Conservation (phyloP, 164 flowering plant genomes). For the Protea cynaroides region DNA sequence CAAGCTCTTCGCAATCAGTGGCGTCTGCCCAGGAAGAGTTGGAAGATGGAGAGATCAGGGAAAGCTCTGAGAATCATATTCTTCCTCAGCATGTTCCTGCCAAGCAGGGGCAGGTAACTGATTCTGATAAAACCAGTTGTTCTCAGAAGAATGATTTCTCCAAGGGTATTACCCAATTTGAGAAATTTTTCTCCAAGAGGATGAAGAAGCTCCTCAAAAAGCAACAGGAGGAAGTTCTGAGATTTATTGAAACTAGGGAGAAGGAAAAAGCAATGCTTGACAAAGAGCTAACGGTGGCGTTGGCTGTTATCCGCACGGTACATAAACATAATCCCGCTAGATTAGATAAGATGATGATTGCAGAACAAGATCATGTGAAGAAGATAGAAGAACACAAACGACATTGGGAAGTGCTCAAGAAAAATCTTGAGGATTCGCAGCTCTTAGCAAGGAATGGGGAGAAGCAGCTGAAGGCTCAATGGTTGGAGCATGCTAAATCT, state of each 20-base stretch:
- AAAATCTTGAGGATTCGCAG: conserved; percentile 35
- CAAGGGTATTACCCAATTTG: conserved; percentile 17
- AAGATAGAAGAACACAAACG: conserved; percentile 32
- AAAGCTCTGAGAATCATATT: conserved; percentile 4
- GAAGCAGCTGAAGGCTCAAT: conserved; percentile 18
- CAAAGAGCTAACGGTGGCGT: conserved; percentile 24
- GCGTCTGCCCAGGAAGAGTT: conserved; percentile 11
- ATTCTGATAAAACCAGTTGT: conserved; percentile 10
- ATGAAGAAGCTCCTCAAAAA: conserved; percentile 24
- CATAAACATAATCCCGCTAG: conserved; percentile 21
- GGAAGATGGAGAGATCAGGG: conserved; percentile 25
- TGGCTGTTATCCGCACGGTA: conserved; percentile 28
- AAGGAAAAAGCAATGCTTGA: conserved; percentile 32
- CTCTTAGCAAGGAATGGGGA: conserved; percentile 28
- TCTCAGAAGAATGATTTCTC: conserved; percentile 12
- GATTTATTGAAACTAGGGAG: conserved; percentile 24
- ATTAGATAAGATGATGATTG: conserved; percentile 35
- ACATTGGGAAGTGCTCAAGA: conserved; percentile 20
- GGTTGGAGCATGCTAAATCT: conserved; percentile 31
- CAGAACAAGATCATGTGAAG: conserved; percentile 27
- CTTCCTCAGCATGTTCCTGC: conserved; percentile 5
- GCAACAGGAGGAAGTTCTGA: conserved; percentile 33
- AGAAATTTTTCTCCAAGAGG: conserved; percentile 30
- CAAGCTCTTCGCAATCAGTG: conserved; percentile 5
- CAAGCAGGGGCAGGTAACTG: conserved; percentile 13